Conservation (phyloP, 768 basidiomycete species). For the Podaxis carcinomalis region DNA sequence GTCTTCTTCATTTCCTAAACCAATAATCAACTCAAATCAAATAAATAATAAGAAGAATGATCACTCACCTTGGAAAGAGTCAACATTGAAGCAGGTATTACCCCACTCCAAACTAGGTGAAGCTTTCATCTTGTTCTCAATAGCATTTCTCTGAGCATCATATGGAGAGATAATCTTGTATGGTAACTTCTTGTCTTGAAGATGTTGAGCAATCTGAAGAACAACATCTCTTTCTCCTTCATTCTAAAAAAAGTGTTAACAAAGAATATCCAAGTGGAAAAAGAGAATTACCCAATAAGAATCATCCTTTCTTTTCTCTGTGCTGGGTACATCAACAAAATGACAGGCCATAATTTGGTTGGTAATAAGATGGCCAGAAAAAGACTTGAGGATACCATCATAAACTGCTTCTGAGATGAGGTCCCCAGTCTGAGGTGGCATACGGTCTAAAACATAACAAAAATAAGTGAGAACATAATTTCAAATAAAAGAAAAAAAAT, state of each 20-base stretch:
- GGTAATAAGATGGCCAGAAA: constrained; percentile 44
- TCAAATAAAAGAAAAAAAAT: constrained; percentile 7
- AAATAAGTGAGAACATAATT: constrained; percentile 12
- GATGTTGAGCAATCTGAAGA: constrained; percentile 50
- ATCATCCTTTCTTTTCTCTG: constrained; percentile 26
- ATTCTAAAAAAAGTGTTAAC: constrained; percentile 43
- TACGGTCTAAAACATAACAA: constrained; percentile 53
- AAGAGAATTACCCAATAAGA: constrained; percentile 31
- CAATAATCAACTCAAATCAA: constrained; percentile 4
- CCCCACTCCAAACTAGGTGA: constrained; percentile 49
- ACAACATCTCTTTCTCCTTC: constrained; percentile 49
- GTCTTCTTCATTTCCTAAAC: constrained; percentile 77
- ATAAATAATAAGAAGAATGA: constrained; percentile 10
- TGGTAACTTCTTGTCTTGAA: constrained; percentile 43
- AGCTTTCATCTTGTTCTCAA: constrained; percentile 54
- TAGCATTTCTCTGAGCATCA: constrained; percentile 59
- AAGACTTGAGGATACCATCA: constrained; percentile 53
- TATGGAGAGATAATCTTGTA: constrained; percentile 81
- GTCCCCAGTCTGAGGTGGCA: constrained; percentile 76
- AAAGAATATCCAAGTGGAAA: not conserved
- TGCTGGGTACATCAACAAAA: constrained; percentile 54
- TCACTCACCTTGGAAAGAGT: constrained; percentile 72
- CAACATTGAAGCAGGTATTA: constrained; percentile 80
- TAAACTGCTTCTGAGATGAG: constrained; percentile 72
- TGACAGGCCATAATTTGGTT: constrained; percentile 43